These are phyloP conservation scores for Auricularia auricula-judae DNA, from an alignment of 768 basidiomycete genomes.

Conservation along the genomic window DNA sequence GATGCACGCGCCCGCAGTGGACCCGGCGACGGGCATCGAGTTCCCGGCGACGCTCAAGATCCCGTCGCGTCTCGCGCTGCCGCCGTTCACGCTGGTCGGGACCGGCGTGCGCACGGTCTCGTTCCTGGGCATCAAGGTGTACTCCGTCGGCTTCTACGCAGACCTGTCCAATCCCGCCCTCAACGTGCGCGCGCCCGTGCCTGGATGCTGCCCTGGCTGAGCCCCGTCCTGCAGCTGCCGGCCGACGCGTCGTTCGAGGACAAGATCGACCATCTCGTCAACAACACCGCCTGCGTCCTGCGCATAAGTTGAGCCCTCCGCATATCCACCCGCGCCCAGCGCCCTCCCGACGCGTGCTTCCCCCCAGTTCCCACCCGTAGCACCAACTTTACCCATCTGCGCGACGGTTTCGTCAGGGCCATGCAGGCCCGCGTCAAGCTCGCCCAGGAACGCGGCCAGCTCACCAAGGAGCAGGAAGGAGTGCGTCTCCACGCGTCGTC, in stretches of 20 bases:
- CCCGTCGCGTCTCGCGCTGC: slow-evolving; percentile 50
- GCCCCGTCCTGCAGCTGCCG: slow-evolving; percentile 44
- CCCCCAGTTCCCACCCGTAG: slow-evolving; percentile 63
- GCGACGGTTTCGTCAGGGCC: slow-evolving; percentile 75
- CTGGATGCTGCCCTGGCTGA: slow-evolving; percentile 13
- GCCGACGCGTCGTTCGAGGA: slow-evolving; percentile 48
- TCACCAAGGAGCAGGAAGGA: slow-evolving; percentile 48
- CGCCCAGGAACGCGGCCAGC: slow-evolving; percentile 36
- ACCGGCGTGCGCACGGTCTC: slow-evolving; percentile 83
- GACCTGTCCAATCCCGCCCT: slow-evolving; percentile 49
- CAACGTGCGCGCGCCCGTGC: neutral
- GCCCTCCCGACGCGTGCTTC: neutral
- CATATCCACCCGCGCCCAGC: neutral
- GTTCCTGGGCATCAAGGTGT: slow-evolving; percentile 79
- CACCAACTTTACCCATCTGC: slow-evolving; percentile 67
- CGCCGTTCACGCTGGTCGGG: slow-evolving; percentile 63
- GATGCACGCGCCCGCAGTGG: slow-evolving; percentile 30
- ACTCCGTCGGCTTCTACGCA: slow-evolving; percentile 84
- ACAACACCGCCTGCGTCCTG: slow-evolving; percentile 57
- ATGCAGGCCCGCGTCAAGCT: slow-evolving; percentile 49
- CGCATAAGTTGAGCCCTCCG: slow-evolving; percentile 44
- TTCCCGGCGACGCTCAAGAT: slow-evolving; percentile 60
- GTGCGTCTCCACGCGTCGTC: slow-evolving; percentile 9
- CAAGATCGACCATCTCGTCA: slow-evolving; percentile 57
- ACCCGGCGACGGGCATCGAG: slow-evolving; percentile 61